phyloP scores from a whole-genome alignment of 306 rosid genomes.

The Citrullus mucosospermus region DNA sequence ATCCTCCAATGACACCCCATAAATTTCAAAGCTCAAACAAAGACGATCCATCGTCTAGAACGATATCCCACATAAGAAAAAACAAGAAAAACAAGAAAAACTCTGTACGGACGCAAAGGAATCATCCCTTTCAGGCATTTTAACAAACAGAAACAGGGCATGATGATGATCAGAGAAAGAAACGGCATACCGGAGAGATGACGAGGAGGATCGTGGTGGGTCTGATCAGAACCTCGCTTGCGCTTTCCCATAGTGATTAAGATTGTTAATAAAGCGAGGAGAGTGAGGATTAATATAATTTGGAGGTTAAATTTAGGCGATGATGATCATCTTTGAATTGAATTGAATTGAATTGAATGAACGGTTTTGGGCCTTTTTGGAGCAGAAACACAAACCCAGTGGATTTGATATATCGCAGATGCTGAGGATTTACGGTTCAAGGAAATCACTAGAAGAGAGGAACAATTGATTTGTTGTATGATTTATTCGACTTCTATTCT shows the following conservation, averaged over 20 bases:
- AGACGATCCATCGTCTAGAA: not conserved
- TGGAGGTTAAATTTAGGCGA: not conserved
- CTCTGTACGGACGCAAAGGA: not conserved
- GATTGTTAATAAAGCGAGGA: not conserved
- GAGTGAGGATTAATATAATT: not conserved
- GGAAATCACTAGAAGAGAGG: not conserved
- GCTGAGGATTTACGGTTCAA: not conserved
- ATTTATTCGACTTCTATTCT: not conserved
- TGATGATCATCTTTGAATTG: not conserved
- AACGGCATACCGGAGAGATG: slow-evolving; percentile 33
- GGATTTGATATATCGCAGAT: not conserved
- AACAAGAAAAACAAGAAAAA: not conserved
- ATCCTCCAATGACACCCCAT: not conserved
- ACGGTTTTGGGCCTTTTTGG: not conserved
- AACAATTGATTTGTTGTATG: not conserved
- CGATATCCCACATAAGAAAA: not conserved
- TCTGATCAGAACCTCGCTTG: slow-evolving; percentile 47
- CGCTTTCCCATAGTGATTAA: slow-evolving; percentile 35
- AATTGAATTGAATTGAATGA: not conserved
- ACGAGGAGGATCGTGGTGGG: slow-evolving; percentile 32
- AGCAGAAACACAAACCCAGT: not conserved
- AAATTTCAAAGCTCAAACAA: not conserved
- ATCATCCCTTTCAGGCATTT: not conserved
- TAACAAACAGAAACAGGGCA: not conserved
- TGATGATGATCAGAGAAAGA: not conserved